Conservation (phyloP, 345 rosid species). For the Schrenkiella parvula region DNA sequence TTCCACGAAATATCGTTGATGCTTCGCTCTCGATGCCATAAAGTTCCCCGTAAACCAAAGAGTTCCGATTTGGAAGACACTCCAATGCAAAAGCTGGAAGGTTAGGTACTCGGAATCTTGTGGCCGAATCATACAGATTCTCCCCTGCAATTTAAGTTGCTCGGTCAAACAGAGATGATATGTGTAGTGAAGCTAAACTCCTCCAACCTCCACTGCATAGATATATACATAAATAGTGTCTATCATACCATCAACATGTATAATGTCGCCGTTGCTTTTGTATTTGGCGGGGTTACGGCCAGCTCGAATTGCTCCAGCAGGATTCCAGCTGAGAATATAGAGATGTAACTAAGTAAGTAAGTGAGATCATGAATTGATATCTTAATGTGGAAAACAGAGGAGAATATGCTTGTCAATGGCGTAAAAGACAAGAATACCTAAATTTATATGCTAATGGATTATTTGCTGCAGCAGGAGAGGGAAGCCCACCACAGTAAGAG, state of each 20-base stretch:
- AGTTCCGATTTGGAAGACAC: constrained; percentile 84
- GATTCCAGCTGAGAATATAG: constrained; percentile 71
- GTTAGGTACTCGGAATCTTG: constrained; percentile 54
- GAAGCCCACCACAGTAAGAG: constrained; percentile 92
- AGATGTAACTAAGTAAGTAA: constrained; percentile 15
- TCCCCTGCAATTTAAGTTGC: constrained; percentile 48
- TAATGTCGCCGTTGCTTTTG: constrained; percentile 46
- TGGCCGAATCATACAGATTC: constrained; percentile 67
- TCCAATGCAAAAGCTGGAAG: constrained; percentile 96
- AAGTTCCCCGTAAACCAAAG: constrained; percentile 66
- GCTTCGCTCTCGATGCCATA: constrained; percentile 82
- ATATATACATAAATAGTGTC: neutral
- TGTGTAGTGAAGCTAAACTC: neutral
- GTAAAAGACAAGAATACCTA: constrained; percentile 45
- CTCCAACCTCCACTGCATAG: neutral
- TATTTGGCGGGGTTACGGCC: constrained; percentile 84
- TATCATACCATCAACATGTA: constrained; percentile 62
- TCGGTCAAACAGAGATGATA: neutral
- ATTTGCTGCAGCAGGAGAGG: constrained; percentile 96
- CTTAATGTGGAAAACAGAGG: neutral
- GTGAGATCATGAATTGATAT: constrained; percentile 1
- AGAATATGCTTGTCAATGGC: neutral
- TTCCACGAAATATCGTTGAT: constrained; percentile 82
- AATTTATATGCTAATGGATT: constrained; percentile 92
- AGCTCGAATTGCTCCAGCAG: constrained; percentile 83